Evolutionary conservation across 345 rosid species (phyloP).

Genomic region (Geranium rotundifolium): DNA sequence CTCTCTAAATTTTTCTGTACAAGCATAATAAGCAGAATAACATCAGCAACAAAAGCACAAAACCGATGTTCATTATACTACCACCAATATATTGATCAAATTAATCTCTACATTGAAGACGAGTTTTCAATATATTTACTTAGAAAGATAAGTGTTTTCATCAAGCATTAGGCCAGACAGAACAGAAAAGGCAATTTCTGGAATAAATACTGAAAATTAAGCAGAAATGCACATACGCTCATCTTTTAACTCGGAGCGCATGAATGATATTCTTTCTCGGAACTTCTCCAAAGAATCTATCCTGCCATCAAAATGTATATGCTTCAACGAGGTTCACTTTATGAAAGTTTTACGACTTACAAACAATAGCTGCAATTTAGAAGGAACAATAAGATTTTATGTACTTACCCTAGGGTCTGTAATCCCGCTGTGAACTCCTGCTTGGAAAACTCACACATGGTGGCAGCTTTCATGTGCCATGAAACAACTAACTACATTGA

Average conservation of each 20-base stretch:
- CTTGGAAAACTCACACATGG: slow-evolving; percentile 91
- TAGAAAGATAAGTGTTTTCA: too few relatives aligned
- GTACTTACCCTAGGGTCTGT: slow-evolving; percentile 68
- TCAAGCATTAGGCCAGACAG: too few relatives aligned
- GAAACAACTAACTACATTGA: slow-evolving; percentile 78
- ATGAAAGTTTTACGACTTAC: not conserved
- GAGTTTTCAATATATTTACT: too few relatives aligned
- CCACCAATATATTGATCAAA: not conserved
- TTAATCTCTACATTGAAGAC: not conserved
- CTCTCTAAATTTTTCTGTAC: slow-evolving; percentile 85
- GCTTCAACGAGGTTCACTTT: not conserved
- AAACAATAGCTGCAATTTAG: not conserved
- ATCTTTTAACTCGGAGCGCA: slow-evolving; percentile 94
- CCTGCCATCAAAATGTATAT: slow-evolving; percentile 42
- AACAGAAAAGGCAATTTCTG: too few relatives aligned
- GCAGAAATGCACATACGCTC: slow-evolving; percentile 48
- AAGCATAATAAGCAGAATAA: slow-evolving; percentile 10
- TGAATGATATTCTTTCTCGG: slow-evolving; percentile 58
- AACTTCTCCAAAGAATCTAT: slow-evolving; percentile 83
- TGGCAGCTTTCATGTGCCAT: slow-evolving; percentile 99
- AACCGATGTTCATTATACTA: not conserved
- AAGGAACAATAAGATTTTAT: not conserved
- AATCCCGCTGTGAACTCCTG: slow-evolving; percentile 79
- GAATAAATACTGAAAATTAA: slow-evolving; percentile 8
- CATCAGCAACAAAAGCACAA: slow-evolving; percentile 5